A percentile compares a stretch with the other conserved stretches of the same genome.
These are phyloP conservation scores for Suillus tomentosus DNA, from an alignment of 768 basidiomycete species.

Conservation along the genomic window DNA sequence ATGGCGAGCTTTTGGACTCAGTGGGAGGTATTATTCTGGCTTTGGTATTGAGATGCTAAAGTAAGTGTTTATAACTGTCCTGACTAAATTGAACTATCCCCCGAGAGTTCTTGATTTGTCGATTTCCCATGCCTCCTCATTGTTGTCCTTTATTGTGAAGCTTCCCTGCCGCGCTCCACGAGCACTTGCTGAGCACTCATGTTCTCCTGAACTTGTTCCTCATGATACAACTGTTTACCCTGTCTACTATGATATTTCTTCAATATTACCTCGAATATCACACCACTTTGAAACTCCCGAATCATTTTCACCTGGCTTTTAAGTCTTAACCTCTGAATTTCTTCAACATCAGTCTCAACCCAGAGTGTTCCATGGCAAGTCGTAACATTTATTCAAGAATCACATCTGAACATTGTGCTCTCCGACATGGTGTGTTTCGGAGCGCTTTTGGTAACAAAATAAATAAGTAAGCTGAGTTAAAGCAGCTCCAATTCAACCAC, in stretches of 20 bases:
- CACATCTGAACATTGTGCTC: conserved; percentile 23
- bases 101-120: too few species aligned
- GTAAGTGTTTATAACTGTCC: too few species aligned
- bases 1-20: neutral
- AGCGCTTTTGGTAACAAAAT: conserved; percentile 22
- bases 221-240: neutral
- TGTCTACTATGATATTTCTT: neutral
- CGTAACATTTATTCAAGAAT: neutral
- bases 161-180: neutral
- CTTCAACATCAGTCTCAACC: neutral
- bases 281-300: neutral
- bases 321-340: neutral
- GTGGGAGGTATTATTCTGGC: too few species aligned
- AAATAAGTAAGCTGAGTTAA: conserved; percentile 1
- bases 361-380: too few species aligned
- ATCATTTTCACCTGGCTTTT: neutral
- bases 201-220: neutral
- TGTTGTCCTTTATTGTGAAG: neutral
- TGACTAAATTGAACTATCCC: too few species aligned
- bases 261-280: neutral
- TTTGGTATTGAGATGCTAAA: too few species aligned
- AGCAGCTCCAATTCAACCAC: neutral
- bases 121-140: too few species aligned
- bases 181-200: neutral
- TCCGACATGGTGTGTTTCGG: conserved; percentile 16